These are phyloP conservation scores for Macrotyloma uniflorum DNA, from an alignment of 306 rosid species.

Conservation along the genomic window DNA sequence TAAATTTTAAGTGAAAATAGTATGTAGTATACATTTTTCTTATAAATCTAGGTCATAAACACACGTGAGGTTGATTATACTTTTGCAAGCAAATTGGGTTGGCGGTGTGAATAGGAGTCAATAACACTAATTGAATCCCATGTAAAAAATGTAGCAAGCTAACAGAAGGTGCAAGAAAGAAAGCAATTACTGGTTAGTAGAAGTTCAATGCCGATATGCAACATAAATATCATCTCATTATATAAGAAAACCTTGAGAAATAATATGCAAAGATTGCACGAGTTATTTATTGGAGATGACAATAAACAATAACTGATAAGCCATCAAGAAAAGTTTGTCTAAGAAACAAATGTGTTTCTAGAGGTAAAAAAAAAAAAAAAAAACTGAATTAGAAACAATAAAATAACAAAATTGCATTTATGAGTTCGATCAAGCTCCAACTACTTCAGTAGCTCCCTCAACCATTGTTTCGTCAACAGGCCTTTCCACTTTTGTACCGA, in stretches of 20 bases:
- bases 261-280: neutral
- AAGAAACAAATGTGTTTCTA: conserved; percentile 26
- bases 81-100: too few species aligned
- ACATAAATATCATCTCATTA: neutral
- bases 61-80: too few species aligned
- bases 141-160: too few species aligned
- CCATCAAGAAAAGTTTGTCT: neutral
- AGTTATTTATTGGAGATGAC: neutral
- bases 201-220: neutral
- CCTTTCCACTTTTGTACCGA: conserved; percentile 83
- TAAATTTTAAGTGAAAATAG: too few species aligned
- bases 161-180: neutral
- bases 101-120: too few species aligned
- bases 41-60: too few species aligned
- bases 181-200: neutral
- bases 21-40: too few species aligned
- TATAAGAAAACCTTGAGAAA: neutral
- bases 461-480: conserved; percentile 66
- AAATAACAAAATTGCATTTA: conserved; percentile 24
- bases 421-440: conserved; percentile 71
- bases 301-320: neutral
- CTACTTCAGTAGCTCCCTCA: conserved; percentile 65
- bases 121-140: too few species aligned
- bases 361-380: conserved; percentile 23
- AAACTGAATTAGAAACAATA: conserved; percentile 2